Evolutionary conservation across 2,329 filamentous ascomycete species (phyloP), one percentile per base, ranked within the genome.

Genomic region (Clonostachys solani): DNA sequence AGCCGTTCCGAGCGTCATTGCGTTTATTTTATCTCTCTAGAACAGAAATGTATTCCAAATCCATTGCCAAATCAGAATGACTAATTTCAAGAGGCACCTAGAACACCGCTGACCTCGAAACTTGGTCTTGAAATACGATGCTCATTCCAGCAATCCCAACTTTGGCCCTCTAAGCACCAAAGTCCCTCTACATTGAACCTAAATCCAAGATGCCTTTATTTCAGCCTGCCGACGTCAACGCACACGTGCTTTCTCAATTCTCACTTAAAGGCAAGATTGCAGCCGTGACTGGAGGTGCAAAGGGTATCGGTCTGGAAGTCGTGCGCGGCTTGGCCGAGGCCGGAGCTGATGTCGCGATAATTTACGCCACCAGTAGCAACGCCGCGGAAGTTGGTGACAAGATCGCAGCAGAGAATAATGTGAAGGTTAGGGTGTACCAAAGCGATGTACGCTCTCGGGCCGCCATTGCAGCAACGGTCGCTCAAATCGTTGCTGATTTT

Each of bases 351-450:
- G 36, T 38, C 36, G 36, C 36, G 15, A n/a, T n/a, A 12, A 38
- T 38, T 12, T 38, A n/a, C 36, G 36, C 36, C 36, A 38, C 36
- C 43, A 17, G n/a, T 42, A 47, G 4, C 2, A 37, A 3, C 18
- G 45, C 12, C 2, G 36, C 36, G 8, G 73, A 74, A 33, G 78
- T 80, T 19, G 83, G 89, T 40, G 81, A 80, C 57, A 73, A 79
- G 57, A 33, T 35, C n/a, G 33, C 42, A n/a, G 12, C 50, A 53
- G 80, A 77, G 74, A 23, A 12, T 12, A 43, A 40, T 4, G 40
- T 45, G 18, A 44, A 52, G 5, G 58, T 66, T 29, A 61, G 62
- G 50, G 63, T 67, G 6, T 70, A 67, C 53, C 57, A 62, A 48
- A 66, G 61, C 55, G 57, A 72, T 37, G 68, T 72, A 4, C 55